Evolutionary conservation across 163 green algal species (phyloP).

Genomic region (Coccomyxa subellipsoidea): DNA sequence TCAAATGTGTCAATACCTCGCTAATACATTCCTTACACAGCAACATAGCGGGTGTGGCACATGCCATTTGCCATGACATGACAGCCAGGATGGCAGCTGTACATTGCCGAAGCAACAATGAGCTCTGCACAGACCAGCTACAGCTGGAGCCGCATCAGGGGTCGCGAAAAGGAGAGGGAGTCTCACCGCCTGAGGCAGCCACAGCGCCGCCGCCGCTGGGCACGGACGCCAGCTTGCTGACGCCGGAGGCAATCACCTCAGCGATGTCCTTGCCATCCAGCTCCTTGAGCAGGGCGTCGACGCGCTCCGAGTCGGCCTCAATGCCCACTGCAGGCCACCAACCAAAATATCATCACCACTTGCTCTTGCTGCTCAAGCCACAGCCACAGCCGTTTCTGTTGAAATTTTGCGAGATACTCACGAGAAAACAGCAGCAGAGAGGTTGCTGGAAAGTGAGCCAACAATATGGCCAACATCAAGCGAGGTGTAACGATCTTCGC

Average conservation of each 20-base stretch:
- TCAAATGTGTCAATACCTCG: neutral
- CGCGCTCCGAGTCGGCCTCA: conserved; percentile 72
- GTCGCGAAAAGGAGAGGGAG: neutral
- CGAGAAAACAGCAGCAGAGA: too few species aligned
- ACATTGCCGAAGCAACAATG: neutral
- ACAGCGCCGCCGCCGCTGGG: conserved; percentile 54
- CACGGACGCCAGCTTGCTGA: conserved; percentile 82
- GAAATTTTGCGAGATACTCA: too few species aligned
- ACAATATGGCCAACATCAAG: too few species aligned
- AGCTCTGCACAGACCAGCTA: neutral
- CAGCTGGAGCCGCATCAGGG: neutral
- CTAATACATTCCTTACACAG: neutral
- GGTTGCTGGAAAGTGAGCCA: too few species aligned
- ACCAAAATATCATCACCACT: neutral
- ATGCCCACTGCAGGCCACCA: conserved; percentile 68
- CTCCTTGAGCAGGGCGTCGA: conserved; percentile 77
- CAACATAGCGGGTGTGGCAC: neutral
- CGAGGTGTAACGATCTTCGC: too few species aligned
- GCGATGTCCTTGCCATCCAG: conserved; percentile 83
- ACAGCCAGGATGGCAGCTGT: neutral
- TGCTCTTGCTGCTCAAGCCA: neutral
- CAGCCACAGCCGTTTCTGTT: too few species aligned
- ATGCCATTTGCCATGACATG: neutral
- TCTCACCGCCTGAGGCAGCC: neutral
- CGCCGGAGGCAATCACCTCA: conserved; percentile 59